Evolutionary conservation across 768 basidiomycete genomes (phyloP), one percentile per base, ranked within the genome.

Genomic region (Suillus lakei): DNA sequence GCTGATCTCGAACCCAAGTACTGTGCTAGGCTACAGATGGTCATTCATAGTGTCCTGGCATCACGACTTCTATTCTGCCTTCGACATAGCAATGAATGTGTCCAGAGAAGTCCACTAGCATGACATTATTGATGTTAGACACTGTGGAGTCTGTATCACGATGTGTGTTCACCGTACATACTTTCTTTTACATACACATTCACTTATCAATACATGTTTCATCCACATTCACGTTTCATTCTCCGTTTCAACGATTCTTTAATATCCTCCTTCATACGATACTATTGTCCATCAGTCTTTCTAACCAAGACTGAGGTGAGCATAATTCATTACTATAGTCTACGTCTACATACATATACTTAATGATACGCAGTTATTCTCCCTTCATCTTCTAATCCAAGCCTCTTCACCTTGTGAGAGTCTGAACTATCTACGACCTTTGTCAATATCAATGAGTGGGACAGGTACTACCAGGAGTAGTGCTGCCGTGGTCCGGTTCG

Each of bases 61-160:
- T 69, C 64, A 59, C 67, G 74, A 23, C 74, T 74, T 28, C 74
- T 74, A 38, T 76, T 74, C 69, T 71, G 69, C 53, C 73, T 76
- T 4, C 66, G 62, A 39, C 43, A 67, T 44, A 70, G 68, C 39
- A 69, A 71, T 41, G 53, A 30, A 54, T 50, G 60, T n/a, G 23
- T 26, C 12, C 7, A 48, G 46, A 48, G 46, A 23, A n/a, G 36
- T 38, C 36, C n/a, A n/a, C n/a, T n/a, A n/a, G n/a, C 36, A 10
- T 38, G 3, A 12, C 46, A 13, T 4, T 10, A 5, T 8, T 21
- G 44, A n/a, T 10, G 23, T 48, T 13, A 50, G 26, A 28, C 5
- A 28, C 4, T 50, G 10, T n/a, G n/a, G n/a, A n/a, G n/a, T n/a
- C n/a, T 34, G 41, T 43, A 21, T 43, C 18, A 43, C 6, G 7